Evolutionary conservation across 2,329 filamentous ascomycete species (phyloP).

Genomic region (Orbilia blumenaviensis): DNA sequence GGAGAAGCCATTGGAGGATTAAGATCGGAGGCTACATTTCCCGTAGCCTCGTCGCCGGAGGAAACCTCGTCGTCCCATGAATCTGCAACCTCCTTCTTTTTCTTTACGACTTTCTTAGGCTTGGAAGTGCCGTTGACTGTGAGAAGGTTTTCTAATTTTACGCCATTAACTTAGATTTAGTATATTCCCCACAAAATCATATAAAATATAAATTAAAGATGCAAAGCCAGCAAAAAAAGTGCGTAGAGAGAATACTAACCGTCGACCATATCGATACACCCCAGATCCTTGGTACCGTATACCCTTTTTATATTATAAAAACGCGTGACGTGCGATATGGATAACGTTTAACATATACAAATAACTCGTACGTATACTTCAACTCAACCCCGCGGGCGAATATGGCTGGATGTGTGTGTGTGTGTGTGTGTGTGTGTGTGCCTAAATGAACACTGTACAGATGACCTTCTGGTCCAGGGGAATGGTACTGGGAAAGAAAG

Average conservation of each 20-base stretch:
- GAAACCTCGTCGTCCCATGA: slow-evolving; percentile 80
- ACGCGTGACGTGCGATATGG: no score
- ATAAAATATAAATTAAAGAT: not conserved
- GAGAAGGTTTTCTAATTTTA: slow-evolving; percentile 34
- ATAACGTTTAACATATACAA: not conserved
- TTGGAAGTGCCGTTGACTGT: slow-evolving; percentile 16
- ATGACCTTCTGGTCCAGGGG: not conserved
- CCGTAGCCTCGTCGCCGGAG: slow-evolving; percentile 60
- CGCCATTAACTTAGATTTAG: no score
- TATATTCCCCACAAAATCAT: no score
- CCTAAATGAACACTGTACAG: not conserved
- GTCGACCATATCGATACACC: slow-evolving; percentile 8
- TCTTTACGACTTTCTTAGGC: slow-evolving; percentile 50
- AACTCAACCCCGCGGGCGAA: not conserved
- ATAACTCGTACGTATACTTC: not conserved
- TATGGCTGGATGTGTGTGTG: not conserved
- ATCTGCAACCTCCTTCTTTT: slow-evolving; percentile 67
- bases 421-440: no score
- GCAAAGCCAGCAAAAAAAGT: not conserved
- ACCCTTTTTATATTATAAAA: not conserved
- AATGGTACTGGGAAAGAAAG: not conserved
- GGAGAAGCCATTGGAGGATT: slow-evolving; percentile 54
- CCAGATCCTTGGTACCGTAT: not conserved
- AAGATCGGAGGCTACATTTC: slow-evolving; percentile 42
- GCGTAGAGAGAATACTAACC: slow-evolving; percentile 1